Conservation (phyloP, 306 rosid species). For the Citrullus colocynthis region DNA sequence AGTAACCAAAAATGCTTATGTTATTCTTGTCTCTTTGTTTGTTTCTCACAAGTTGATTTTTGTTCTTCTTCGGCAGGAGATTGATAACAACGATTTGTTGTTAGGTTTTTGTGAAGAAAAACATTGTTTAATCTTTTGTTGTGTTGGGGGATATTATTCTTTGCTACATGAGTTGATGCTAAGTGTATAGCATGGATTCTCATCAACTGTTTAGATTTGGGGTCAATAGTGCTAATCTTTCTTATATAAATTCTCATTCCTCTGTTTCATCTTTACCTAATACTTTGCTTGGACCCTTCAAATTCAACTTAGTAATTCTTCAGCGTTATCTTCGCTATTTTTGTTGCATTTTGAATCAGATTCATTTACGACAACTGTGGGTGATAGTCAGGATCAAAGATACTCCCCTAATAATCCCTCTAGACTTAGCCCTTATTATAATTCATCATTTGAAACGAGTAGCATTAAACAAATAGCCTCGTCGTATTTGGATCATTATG, state of each 20-base stretch:
- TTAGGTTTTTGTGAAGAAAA: not conserved
- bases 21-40: not conserved
- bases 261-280: slow-evolving; percentile 39
- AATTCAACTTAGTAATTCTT: slow-evolving; percentile 50
- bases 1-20: not conserved
- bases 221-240: slow-evolving; percentile 37
- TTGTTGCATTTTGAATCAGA: slow-evolving; percentile 49
- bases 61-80: not conserved
- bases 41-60: not conserved
- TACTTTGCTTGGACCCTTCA: slow-evolving; percentile 47
- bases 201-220: slow-evolving; percentile 43
- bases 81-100: not conserved
- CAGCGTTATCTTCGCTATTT: slow-evolving; percentile 50
- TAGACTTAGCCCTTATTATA: slow-evolving; percentile 35
- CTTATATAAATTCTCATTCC: slow-evolving; percentile 43
- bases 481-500: slow-evolving; percentile 23
- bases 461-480: slow-evolving; percentile 26
- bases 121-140: not conserved
- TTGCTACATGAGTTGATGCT: slow-evolving; percentile 25
- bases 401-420: slow-evolving; percentile 53
- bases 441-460: slow-evolving; percentile 40
- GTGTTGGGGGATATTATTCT: not conserved
- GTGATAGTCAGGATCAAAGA: slow-evolving; percentile 51
- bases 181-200: slow-evolving; percentile 56
- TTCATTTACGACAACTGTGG: slow-evolving; percentile 24